A percentile compares a stretch with the other conserved stretches of the same genome.
These are phyloP conservation scores for Ambrosia trifida DNA, from an alignment of 129 eudicot genomes.

Conservation along the genomic window DNA sequence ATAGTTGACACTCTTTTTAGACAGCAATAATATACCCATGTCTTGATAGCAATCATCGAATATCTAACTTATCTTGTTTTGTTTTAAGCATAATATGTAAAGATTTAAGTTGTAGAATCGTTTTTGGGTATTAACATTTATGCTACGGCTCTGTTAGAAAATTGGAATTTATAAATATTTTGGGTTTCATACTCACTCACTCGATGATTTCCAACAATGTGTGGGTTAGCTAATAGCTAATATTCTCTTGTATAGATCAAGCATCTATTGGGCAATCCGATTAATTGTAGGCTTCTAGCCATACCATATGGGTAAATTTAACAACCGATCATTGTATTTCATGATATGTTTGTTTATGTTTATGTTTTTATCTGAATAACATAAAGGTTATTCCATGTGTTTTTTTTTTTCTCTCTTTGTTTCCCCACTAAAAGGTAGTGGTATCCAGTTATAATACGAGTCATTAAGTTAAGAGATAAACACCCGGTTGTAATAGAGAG, in stretches of 20 bases:
- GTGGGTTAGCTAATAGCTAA: conserved; percentile 6
- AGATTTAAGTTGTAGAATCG: neutral
- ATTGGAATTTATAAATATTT: neutral
- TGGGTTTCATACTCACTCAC: no score
- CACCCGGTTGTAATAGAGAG: no score
- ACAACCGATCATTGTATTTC: neutral
- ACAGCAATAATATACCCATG: neutral
- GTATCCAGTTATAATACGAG: no score
- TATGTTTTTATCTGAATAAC: neutral
- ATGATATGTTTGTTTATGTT: neutral
- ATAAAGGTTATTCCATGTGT: no score
- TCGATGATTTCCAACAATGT: neutral
- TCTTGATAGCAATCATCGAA: neutral
- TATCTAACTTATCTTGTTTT: neutral
- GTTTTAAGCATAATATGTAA: neutral
- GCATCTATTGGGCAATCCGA: conserved; percentile 7
- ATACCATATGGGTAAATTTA: neutral
- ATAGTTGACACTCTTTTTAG: neutral
- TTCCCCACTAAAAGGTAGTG: no score
- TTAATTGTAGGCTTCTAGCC: neutral
- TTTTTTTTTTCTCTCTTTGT: no score
- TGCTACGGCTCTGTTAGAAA: neutral
- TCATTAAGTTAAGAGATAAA: no score
- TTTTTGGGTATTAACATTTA: neutral
- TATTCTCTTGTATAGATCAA: conserved; percentile 22